Percentiles rank a stretch among this genome's conserved stretches.
Conservation (phyloP, 768 basidiomycete genomes). For the Leccinum longicurvipes region DNA sequence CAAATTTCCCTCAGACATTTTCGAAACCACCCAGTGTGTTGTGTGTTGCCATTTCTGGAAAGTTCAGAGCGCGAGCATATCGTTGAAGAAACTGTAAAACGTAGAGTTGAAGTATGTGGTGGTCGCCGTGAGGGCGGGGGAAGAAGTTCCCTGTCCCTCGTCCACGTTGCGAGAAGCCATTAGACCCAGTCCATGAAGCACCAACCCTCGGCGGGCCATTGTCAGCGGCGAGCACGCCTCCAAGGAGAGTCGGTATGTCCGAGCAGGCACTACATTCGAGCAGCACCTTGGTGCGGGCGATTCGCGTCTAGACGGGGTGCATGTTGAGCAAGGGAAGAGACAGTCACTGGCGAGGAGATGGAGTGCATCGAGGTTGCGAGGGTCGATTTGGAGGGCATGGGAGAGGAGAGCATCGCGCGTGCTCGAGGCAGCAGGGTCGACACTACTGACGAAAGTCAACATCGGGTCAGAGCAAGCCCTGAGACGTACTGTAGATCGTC, state of each 20-base stretch:
- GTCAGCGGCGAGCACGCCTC: neutral
- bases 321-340: slow-evolving; percentile 27
- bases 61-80: too few relatives aligned
- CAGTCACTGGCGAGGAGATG: slow-evolving; percentile 84
- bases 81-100: neutral
- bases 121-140: neutral
- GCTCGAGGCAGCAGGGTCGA: too few relatives aligned
- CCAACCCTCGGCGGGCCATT: neutral
- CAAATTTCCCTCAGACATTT: neutral
- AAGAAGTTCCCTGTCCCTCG: neutral
- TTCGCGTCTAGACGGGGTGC: slow-evolving; percentile 58
- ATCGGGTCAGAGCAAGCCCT: slow-evolving; percentile 43
- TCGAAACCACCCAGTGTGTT: neutral
- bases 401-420: slow-evolving; percentile 76
- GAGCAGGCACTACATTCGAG: slow-evolving; percentile 36
- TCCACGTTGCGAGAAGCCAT: too few relatives aligned
- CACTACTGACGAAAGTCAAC: slow-evolving; percentile 32
- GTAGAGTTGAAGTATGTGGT: neutral
- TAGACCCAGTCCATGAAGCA: too few relatives aligned
- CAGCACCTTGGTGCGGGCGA: neutral
- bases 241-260: too few relatives aligned
- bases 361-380: slow-evolving; percentile 73
- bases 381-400: slow-evolving; percentile 67
- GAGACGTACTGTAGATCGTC: slow-evolving; percentile 83
- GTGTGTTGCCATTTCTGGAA: neutral